Evolutionary conservation across 257 asterid genomes (phyloP), one percentile per base, ranked within the genome.

Genomic region (Lavandula angustifolia): DNA sequence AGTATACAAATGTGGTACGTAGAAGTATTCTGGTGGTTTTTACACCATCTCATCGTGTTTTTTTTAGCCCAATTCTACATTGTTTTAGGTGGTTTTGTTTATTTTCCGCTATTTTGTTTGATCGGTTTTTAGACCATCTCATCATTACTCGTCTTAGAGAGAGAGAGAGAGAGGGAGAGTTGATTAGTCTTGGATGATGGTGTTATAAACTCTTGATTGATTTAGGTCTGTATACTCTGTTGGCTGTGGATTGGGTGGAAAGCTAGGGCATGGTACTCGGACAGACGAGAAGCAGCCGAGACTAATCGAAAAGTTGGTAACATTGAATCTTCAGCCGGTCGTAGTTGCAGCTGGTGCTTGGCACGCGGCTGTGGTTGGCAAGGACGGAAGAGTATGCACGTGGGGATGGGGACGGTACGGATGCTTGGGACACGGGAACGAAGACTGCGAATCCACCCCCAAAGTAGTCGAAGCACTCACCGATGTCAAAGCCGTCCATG

Each of bases 371-470:
- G 99, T 87, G 48, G 99, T 88, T 0, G 99, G 98, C 55, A 86
- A 80, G 60, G 99, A 94, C 47, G 99, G 99, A 46, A 73, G 98
- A 56, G 99, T 94, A 3, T 94, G 99, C 79, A 94, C 99, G 0
- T 94, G 99, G 99, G 99, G 99, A 7, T 94, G 99, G 99, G 99
- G 99, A 0, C 92, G 96, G 17, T 88, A 91, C 27, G 99, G 99
- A 3, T 94, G 99, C 81, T 84, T 94, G 80, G 99, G 99, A 43
- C 99, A 94, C 44, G 98, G 99, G 3, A 94, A 91, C 33, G 96
- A 94, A 78, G 96, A 91, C 29, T 91, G 95, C 68, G 96, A 94
- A 68, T 82, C 92, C 5, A 80, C 71, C 41, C 99, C 99, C 42
- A 94, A 88, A 70, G 99, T 94, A 13, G 98, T 94, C 11, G 95